phyloP scores from a whole-genome alignment of 2,329 filamentous ascomycete species.

The Penicillium brevicompactum region DNA sequence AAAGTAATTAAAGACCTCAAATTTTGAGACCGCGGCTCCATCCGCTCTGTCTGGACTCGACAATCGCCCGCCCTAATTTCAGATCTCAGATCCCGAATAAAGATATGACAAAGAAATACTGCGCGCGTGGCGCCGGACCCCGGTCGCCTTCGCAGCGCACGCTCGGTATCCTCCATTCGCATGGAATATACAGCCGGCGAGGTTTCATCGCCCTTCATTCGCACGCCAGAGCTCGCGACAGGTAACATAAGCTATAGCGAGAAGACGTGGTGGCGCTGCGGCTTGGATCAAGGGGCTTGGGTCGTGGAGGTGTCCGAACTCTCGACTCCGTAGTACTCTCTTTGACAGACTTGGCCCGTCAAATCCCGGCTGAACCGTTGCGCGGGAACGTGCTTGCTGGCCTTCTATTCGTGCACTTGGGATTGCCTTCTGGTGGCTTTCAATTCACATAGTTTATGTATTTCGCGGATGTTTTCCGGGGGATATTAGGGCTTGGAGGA shows the following conservation, averaged over 20 bases:
- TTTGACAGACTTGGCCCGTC: background rate
- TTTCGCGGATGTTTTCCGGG: slow-evolving; percentile 14
- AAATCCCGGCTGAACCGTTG: slow-evolving; percentile 19
- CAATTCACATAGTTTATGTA: background rate
- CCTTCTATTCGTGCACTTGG: background rate
- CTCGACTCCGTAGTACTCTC: background rate
- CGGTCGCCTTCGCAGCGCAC: slow-evolving; percentile 1
- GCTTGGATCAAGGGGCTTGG: slow-evolving; percentile 13
- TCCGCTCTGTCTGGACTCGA: background rate
- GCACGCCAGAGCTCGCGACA: background rate
- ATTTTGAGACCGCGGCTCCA: slow-evolving; percentile 4
- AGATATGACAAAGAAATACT: slow-evolving; percentile 5
- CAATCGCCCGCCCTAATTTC: slow-evolving; percentile 1
- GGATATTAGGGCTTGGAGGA: slow-evolving; percentile 4
- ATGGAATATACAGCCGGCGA: slow-evolving; percentile 9
- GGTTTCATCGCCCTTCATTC: background rate
- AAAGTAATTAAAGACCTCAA: background rate
- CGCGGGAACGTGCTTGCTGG: slow-evolving; percentile 14
- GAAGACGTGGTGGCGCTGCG: slow-evolving; percentile 12
- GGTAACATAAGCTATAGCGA: slow-evolving; percentile 6
- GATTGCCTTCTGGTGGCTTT: slow-evolving; percentile 5
- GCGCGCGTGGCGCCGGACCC: slow-evolving; percentile 9
- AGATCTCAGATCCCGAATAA: slow-evolving; percentile 8
- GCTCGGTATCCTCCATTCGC: background rate
- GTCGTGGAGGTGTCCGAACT: slow-evolving; percentile 9